Conservation (phyloP, 2,329 filamentous ascomycete genomes). For the Pseudocercospora cruenta region DNA sequence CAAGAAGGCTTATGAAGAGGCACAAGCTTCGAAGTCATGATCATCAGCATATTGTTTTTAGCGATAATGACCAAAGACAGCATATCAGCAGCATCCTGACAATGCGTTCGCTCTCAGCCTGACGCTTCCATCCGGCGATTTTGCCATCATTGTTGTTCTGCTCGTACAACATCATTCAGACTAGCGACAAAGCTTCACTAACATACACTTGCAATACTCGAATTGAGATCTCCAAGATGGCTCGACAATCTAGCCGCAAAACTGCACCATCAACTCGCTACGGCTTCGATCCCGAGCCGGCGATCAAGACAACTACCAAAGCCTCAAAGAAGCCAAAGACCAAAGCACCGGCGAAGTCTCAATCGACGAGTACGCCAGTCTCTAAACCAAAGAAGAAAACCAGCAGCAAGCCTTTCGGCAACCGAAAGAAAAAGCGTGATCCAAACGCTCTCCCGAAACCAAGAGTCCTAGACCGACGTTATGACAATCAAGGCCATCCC, state of each 20-base stretch:
- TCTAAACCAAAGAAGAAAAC: background rate
- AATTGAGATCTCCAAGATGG: background rate
- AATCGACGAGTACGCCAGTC: background rate
- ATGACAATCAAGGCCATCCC: background rate
- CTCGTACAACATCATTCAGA: background rate
- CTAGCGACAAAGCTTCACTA: background rate
- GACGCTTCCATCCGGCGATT: background rate
- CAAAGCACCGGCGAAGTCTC: background rate
- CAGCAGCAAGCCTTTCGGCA: background rate
- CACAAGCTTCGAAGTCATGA: background rate
- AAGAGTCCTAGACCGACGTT: background rate
- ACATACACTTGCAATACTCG: background rate
- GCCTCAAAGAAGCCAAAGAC: background rate
- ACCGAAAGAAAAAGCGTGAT: background rate
- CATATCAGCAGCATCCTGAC: background rate
- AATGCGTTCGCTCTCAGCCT: background rate
- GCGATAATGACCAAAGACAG: background rate
- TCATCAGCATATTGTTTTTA: background rate
- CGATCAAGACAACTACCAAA: background rate
- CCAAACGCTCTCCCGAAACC: background rate
- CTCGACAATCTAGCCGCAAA: background rate
- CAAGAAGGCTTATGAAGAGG: constrained; percentile 19
- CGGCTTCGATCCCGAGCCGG: background rate
- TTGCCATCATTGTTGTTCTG: background rate
- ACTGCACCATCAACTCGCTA: background rate